These are phyloP conservation scores for Diaporthe australafricana DNA, from an alignment of 2,329 filamentous ascomycete species.

Conservation along the genomic window DNA sequence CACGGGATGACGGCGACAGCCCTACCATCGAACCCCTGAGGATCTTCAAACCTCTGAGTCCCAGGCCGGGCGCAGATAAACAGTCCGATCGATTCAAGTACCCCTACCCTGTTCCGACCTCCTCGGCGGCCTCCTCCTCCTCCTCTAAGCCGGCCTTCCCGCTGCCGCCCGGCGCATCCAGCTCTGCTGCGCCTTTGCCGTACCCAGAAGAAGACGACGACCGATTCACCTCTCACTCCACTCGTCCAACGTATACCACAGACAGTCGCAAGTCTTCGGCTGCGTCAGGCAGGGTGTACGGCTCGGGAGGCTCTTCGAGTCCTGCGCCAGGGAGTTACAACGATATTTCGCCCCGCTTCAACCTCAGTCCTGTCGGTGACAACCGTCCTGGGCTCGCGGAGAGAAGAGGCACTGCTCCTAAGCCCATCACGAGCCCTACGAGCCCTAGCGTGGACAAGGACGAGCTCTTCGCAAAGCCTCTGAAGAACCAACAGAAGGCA, in stretches of 20 bases:
- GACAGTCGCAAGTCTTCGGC: conserved; percentile 51
- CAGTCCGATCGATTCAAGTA: conserved; percentile 61
- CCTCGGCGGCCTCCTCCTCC: conserved; percentile 53
- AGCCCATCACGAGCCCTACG: conserved; percentile 84
- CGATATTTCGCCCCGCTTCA: conserved; percentile 66
- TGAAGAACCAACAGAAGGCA: conserved; percentile 58
- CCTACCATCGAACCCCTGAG: conserved; percentile 86
- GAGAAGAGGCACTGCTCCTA: conserved; percentile 83
- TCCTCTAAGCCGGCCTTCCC: conserved; percentile 69
- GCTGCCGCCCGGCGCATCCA: conserved; percentile 75
- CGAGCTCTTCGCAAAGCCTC: conserved; percentile 80
- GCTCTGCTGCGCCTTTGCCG: conserved; percentile 74
- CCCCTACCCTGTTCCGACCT: conserved; percentile 56
- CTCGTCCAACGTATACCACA: conserved; percentile 57
- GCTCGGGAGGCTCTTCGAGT: conserved; percentile 46
- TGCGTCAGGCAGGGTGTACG: conserved; percentile 48
- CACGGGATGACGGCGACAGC: conserved; percentile 69
- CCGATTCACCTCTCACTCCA: conserved; percentile 51
- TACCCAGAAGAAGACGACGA: conserved; percentile 78
- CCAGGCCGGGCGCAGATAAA: conserved; percentile 59
- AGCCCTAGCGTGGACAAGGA: conserved; percentile 82
- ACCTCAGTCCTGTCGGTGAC: conserved; percentile 65
- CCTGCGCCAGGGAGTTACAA: conserved; percentile 56
- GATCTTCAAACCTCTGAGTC: conserved; percentile 83
- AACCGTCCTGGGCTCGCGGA: conserved; percentile 79